Evolutionary conservation across 2,329 filamentous ascomycete genomes (phyloP).

Genomic region (Colletotrichum phormii): DNA sequence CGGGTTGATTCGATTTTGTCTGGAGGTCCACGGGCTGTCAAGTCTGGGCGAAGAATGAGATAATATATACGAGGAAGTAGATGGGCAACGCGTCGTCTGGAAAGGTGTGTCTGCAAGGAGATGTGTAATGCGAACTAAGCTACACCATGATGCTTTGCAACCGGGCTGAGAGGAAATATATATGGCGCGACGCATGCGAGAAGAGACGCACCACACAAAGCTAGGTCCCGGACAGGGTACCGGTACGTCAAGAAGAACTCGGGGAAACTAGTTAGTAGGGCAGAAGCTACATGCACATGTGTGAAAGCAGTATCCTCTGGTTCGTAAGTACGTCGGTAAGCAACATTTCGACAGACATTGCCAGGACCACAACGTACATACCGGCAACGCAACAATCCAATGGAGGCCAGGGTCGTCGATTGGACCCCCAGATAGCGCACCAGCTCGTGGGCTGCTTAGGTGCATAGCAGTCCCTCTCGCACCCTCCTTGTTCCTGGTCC

Average conservation of each 20-base stretch:
- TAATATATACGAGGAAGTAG: constrained; percentile 15
- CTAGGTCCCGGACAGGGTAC: constrained; percentile 21
- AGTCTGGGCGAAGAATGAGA: background rate
- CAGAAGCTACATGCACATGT: constrained; percentile 19
- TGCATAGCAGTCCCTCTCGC: constrained; percentile 18
- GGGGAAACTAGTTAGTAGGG: constrained; percentile 9
- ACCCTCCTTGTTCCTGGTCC: constrained; percentile 24
- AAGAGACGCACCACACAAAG: constrained; percentile 12
- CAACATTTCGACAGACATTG: constrained; percentile 25
- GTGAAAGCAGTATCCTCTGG: constrained; percentile 22
- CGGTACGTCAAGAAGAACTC: constrained; percentile 2
- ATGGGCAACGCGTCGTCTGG: background rate
- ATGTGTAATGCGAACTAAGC: constrained; percentile 34
- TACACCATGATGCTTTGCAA: constrained; percentile 31
- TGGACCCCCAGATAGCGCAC: constrained; percentile 28
- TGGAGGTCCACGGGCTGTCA: background rate
- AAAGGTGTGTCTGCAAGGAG: constrained; percentile 20
- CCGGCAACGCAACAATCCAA: constrained; percentile 20
- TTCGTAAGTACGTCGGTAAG: constrained; percentile 34
- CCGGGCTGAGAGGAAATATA: constrained; percentile 29
- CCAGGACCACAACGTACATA: constrained; percentile 14
- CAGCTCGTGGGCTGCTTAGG: constrained; percentile 29
- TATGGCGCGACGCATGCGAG: constrained; percentile 29
- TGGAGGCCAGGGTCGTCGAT: constrained; percentile 1
- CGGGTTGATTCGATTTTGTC: constrained; percentile 4